Base-by-base conservation (phyloP, 176 grass and related monocot species). In the Pontederia paniculata region DNA sequence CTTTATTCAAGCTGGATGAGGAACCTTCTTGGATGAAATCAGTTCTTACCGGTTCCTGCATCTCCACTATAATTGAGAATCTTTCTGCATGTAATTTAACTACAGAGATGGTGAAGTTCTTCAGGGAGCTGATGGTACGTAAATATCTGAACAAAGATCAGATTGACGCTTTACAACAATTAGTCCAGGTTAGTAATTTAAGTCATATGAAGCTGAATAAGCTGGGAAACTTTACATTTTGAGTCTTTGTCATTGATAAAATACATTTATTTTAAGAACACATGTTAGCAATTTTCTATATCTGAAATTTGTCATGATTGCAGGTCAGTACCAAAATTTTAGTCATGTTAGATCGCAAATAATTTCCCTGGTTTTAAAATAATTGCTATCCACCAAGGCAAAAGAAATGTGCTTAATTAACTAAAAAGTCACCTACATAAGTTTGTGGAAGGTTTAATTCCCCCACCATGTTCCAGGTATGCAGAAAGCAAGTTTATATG, bases 81-180 rank as follows among this genome's bases (percentile, higher is more conserved):
- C 76, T 90, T 77, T 84, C 74, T 69, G 80, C 80, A 72, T 87
- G 86, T 65, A 97, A 79, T 59, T 49, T 97, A 54, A 90, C 91
- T 57, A 72, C 79, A 69, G 91, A 89, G 57, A 84, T 90, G 56
- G 80, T 97, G 15, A 84, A 68, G 66, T 80, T 97, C 44, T 97
- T 97, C 70, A 75, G 43, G 66, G 80, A 89, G 66, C 68, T 97
- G 44, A 83, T 71, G 71, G 21, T 66, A 16, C 68, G 54, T 68
- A 87, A 79, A 60, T 97, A 74, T 82, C 73, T 97, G 23, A 87
- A 50, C 66, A 68, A 97, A 73, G 83, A 84, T 18, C 82, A 90
- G 7, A 65, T 97, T 64, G 48, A 67, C 46, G 52, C 57, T 84
- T 54, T 97, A 44, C 79, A 87, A 74, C 81, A 87, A 47, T 76